A percentile compares a stretch with the other conserved stretches of the same genome.
phyloP scores from a whole-genome alignment of 1,284 basidiomycete species.

The Trametes versicolor region DNA sequence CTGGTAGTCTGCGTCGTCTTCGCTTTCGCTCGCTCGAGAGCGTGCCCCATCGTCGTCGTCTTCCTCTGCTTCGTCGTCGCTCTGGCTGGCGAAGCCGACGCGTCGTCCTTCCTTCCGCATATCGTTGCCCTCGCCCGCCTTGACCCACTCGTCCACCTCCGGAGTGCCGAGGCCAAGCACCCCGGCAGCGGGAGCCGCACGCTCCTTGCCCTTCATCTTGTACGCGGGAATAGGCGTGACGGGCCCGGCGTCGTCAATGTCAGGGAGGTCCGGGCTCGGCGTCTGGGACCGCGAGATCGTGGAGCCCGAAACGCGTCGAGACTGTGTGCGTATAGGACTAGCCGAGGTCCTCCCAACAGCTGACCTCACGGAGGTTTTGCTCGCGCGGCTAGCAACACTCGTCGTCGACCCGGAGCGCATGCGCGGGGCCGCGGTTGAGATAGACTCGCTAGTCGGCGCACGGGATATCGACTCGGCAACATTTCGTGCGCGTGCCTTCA shows the following conservation, averaged over 20 bases:
- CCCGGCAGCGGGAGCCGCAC: constrained; percentile 31
- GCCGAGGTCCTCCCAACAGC: constrained; percentile 19
- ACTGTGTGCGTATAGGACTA: constrained; percentile 18
- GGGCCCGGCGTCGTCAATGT: constrained; percentile 46
- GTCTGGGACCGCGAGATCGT: constrained; percentile 48
- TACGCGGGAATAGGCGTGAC: constrained; percentile 53
- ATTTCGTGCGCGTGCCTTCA: constrained; percentile 17
- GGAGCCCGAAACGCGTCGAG: constrained; percentile 31
- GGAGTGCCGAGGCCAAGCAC: constrained; percentile 58
- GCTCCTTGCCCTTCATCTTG: constrained; percentile 40
- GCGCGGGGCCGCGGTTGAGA: constrained; percentile 32
- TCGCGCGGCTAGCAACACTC: constrained; percentile 28
- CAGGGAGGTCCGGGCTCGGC: constrained; percentile 64
- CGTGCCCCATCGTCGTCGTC: constrained; percentile 17
- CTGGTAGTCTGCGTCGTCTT: constrained; percentile 31
- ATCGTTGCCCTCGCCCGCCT: constrained; percentile 40
- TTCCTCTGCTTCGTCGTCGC: constrained; percentile 41
- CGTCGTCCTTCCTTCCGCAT: constrained; percentile 41
- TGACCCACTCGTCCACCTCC: constrained; percentile 58
- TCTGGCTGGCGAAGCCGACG: constrained; percentile 42
- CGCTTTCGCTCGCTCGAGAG: constrained; percentile 22
- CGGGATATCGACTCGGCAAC: constrained; percentile 23
- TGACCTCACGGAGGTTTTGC: constrained; percentile 28
- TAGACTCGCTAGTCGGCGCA: constrained; percentile 23
- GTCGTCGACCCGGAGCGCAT: constrained; percentile 37